Evolutionary conservation across 129 eudicot genomes (phyloP).

Genomic region (Escallonia herrerae): DNA sequence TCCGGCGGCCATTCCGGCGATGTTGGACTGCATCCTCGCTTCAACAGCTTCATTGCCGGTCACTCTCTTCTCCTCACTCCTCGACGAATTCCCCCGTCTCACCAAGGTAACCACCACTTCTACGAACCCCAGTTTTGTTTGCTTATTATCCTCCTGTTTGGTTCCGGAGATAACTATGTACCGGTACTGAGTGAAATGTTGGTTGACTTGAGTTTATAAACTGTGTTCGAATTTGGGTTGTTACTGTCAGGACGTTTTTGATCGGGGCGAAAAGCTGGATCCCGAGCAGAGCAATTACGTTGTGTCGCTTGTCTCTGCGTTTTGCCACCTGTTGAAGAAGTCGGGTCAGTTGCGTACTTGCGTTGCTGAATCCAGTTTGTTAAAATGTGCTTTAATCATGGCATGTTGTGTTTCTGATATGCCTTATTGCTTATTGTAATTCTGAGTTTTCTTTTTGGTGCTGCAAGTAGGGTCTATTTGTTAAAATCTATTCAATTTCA

Average conservation of each 20-base stretch:
- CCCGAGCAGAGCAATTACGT: constrained; percentile 36
- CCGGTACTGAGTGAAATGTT: not conserved
- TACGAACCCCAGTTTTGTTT: not conserved
- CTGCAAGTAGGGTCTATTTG: no score
- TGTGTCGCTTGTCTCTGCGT: constrained; percentile 57
- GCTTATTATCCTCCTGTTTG: not conserved
- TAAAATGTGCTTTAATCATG: no score
- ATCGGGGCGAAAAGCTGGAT: constrained; percentile 32
- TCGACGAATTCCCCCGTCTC: constrained; percentile 41
- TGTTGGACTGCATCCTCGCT: constrained; percentile 72
- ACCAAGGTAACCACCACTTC: constrained; percentile 29
- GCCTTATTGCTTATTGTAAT: no score
- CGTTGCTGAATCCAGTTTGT: not conserved
- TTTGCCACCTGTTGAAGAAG: constrained; percentile 74
- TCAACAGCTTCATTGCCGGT: constrained; percentile 53
- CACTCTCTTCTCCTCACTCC: constrained; percentile 49
- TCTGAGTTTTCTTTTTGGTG: no score
- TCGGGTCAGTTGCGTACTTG: constrained; percentile 38
- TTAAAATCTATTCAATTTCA: no score
- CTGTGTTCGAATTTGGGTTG: constrained; percentile 1
- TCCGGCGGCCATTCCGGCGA: constrained; percentile 65
- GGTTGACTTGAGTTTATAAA: not conserved
- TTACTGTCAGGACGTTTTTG: constrained; percentile 28
- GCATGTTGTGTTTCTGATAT: no score
- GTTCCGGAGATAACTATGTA: not conserved